phyloP scores from a whole-genome alignment of 306 rosid species.

The Cucurbita moschata region DNA sequence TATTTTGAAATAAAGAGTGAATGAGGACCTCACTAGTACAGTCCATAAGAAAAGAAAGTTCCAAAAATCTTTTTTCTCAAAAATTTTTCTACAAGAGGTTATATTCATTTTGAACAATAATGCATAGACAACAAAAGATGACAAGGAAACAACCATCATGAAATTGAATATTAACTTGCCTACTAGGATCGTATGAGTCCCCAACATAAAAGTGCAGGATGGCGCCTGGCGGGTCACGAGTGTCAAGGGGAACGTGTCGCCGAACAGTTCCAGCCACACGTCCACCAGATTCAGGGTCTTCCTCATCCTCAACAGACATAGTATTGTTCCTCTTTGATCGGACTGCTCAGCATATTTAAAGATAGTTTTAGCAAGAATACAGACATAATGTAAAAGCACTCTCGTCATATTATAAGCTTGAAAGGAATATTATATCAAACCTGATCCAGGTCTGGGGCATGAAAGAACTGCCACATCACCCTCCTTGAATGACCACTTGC shows the following conservation, averaged over 20 bases:
- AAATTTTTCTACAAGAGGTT: background rate
- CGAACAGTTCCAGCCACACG: constrained; percentile 91
- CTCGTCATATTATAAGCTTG: background rate
- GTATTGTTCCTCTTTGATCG: constrained; percentile 48
- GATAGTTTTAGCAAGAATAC: background rate
- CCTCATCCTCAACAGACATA: constrained; percentile 37
- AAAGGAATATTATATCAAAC: constrained; percentile 28
- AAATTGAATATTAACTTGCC: constrained; percentile 22
- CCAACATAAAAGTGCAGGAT: constrained; percentile 91
- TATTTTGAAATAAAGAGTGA: background rate
- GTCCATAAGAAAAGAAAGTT: background rate
- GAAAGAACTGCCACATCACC: constrained; percentile 98
- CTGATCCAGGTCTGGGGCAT: constrained; percentile 85
- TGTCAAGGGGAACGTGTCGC: constrained; percentile 74
- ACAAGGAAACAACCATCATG: background rate
- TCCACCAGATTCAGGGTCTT: constrained; percentile 67
- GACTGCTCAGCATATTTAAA: constrained; percentile 38
- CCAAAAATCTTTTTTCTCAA: background rate
- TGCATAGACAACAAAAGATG: background rate
- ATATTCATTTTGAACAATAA: background rate
- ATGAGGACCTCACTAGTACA: background rate
- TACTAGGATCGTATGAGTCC: constrained; percentile 58
- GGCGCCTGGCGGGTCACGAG: constrained; percentile 92
- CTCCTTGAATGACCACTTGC: constrained; percentile 96
- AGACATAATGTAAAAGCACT: background rate